Evolutionary conservation across 805 yeast species (phyloP), one percentile per base, ranked within the genome.

Genomic region (Saccharomycopsis sp.): DNA sequence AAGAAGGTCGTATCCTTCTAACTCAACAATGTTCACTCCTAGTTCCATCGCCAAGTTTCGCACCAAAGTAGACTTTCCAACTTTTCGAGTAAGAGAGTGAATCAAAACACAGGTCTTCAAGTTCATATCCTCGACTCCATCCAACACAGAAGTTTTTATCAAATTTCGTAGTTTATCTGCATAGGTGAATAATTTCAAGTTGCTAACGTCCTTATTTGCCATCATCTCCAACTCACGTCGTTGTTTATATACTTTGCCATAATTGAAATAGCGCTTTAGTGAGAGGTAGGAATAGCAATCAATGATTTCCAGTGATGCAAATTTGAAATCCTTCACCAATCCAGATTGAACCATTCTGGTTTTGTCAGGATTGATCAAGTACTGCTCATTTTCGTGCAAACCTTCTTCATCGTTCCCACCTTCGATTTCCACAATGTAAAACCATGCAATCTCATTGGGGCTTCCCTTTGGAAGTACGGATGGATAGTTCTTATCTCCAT

Each of bases 391-490:
- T 3, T 31, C 25, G 9, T 36, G 16, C 46, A 55, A 4, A 17
- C 38, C 38, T 21, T 48, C 39, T 4, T 47, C 48, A 2, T 52
- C 51, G 3, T 52, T 58, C 2, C 60, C 54, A 2, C 58, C 64
- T 4, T 62, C 53, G 3, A 77, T 62, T 5, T 71, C 79, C 2
- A 73, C 65, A 2, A 89, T 71, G 50, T 73, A 73, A 59, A 87
- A 89, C 96, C 96, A 89, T 0, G 87, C 94, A 15, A 88, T 70
- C 0, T 74, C 64, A 54, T 87, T 85, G 1, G 83, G 76, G 17
- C 66, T 67, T 0, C 84, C 85, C 2, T 63, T 58, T 0, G 87
- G 86, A 2, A 73, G 59, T 3, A 67, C 61, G 2, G 57, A 57
- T 1, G 64, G 63, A 10, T 53, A 54, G 22, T 21, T 18, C 1